Conservation (phyloP, 352 stramenopile genomes). For the Globisporangium radiosum region DNA sequence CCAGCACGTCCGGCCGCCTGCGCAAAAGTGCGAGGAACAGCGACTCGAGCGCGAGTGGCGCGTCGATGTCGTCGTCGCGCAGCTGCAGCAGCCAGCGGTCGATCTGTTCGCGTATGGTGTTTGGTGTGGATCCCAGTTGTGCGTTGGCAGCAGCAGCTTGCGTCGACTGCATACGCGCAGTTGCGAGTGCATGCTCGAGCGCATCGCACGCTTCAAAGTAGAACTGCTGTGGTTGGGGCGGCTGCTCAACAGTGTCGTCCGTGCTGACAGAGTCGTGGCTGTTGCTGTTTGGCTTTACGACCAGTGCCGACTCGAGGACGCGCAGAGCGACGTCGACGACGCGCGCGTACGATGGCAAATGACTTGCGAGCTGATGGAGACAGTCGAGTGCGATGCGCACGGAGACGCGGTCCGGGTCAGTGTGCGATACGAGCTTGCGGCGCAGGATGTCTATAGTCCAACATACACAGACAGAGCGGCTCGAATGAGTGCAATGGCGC, state of each 20-base stretch:
- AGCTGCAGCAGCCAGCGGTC: slow-evolving; percentile 23
- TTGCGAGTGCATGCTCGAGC: slow-evolving; percentile 11
- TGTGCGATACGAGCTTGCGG: slow-evolving; percentile 32
- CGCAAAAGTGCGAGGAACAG: slow-evolving; percentile 33
- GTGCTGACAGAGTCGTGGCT: not conserved
- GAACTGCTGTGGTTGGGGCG: slow-evolving; percentile 10
- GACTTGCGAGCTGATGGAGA: slow-evolving; percentile 44
- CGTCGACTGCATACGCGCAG: not conserved
- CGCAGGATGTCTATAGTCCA: slow-evolving; percentile 49
- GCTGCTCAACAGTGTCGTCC: not conserved
- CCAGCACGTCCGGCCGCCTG: slow-evolving; percentile 23
- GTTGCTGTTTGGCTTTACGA: slow-evolving; percentile 7
- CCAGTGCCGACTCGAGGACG: slow-evolving; percentile 49
- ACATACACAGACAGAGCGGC: not conserved
- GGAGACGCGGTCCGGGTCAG: slow-evolving; percentile 42
- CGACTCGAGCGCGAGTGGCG: slow-evolving; percentile 24
- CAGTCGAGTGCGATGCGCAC: slow-evolving; percentile 70
- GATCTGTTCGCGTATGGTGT: slow-evolving; percentile 20
- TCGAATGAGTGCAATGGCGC: not conserved
- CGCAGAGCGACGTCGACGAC: slow-evolving; percentile 46
- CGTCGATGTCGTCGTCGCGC: slow-evolving; percentile 8
- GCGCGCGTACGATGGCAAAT: slow-evolving; percentile 53
- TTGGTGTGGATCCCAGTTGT: too few species aligned
- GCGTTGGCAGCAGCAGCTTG: too few species aligned
- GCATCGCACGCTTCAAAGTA: slow-evolving; percentile 45